These are phyloP conservation scores for Gnomoniopsis sp. DNA, from an alignment of 2,329 filamentous ascomycete genomes.

Conservation along the genomic window DNA sequence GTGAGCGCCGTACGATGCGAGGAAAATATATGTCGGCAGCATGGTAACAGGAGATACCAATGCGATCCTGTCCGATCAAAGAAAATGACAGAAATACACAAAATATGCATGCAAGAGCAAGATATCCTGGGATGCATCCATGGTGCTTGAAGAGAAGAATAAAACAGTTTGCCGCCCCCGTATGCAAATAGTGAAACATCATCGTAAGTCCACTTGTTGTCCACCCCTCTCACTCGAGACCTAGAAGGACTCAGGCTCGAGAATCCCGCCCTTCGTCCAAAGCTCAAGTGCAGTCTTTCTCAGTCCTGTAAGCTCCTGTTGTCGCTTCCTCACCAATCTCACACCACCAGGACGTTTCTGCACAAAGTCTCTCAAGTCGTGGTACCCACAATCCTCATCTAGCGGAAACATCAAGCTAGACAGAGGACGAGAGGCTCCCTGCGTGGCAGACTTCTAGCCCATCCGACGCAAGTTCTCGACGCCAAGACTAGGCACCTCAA, in stretches of 20 bases:
- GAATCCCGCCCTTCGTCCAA: neutral
- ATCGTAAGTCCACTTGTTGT: neutral
- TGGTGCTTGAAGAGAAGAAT: neutral
- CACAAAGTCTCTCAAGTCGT: neutral
- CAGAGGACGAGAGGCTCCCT: neutral
- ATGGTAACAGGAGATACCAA: conserved; percentile 11
- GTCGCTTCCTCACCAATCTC: neutral
- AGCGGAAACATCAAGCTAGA: neutral
- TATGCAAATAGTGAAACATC: neutral
- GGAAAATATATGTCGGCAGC: conserved; percentile 7
- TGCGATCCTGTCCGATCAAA: conserved; percentile 8
- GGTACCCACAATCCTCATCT: neutral
- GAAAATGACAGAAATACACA: neutral
- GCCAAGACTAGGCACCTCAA: conserved; percentile 66
- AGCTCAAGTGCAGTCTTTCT: neutral
- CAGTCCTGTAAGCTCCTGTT: neutral
- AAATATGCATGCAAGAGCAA: neutral
- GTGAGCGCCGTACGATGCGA: conserved; percentile 15
- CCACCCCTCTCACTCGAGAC: neutral
- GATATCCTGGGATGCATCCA: neutral
- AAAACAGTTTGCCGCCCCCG: neutral
- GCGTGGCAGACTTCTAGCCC: conserved; percentile 12
- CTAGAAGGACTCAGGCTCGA: neutral
- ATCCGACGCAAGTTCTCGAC: conserved; percentile 56
- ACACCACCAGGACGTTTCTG: neutral